Evolutionary conservation across 345 rosid species (phyloP), one percentile per base, ranked within the genome.

Genomic region (Linum trigynum): DNA sequence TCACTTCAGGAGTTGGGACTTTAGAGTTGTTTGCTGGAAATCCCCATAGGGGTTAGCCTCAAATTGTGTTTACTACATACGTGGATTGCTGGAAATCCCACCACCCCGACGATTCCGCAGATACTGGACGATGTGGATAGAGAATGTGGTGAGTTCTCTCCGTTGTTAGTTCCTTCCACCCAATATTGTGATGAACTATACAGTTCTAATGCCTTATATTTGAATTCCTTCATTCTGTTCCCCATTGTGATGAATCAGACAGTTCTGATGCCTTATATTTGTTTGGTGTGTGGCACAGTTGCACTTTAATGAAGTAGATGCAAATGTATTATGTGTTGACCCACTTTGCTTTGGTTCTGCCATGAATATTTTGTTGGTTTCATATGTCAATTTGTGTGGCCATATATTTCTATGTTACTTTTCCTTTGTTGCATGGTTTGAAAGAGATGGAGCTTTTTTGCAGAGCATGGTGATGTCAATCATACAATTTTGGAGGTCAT

Each of bases 391-490:
- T 15, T 38, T 35, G 35, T 36, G 3, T 38, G 9, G 38, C 41
- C 41, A 10, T 1, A 5, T 40, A 15, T 51, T 55, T 10, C 4
- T 23, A 9, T 15, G 32, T 7, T 2, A 17, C 57, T 14, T 8
- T 23, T 48, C 10, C 9, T 36, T 16, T 41, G 7, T 17, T 65
- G 8, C 84, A 77, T 92, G 90, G 80, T 72, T 62, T 84, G 64
- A 90, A 90, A 70, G 97, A 82, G 55, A 70, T 81, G 75, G 95
- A 88, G 14, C n/a, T 88, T 94, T 74, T 94, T 94, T 87, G 85
- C 96, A 0, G 99, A 91, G 81, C 90, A 90, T 48, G 97, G 92
- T 38, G 99, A 94, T 80, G 96, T 97, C 14, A 94, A 91, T 67
- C 88, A 94, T 64, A 85, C 78, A 66, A 81, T 91, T 73, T 78